Evolutionary conservation across 352 stramenopile genomes (phyloP).

Genomic region (Peronospora tabacina): DNA sequence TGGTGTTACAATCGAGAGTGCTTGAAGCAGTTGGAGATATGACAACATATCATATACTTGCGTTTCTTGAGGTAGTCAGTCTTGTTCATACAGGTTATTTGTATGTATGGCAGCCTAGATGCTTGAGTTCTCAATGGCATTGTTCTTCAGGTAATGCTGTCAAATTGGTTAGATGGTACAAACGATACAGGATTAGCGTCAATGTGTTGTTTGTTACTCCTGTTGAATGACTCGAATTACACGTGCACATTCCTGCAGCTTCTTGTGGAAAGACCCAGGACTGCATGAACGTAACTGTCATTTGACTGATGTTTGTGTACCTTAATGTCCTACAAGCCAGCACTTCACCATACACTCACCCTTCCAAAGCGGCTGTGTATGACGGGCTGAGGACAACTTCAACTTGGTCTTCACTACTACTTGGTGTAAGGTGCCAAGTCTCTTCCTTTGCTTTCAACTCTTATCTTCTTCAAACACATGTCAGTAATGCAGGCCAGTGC

Average conservation of each 20-base stretch:
- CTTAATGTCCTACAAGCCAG: not conserved
- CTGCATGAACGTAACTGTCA: not conserved
- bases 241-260: too few species aligned
- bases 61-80: not conserved
- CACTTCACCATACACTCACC: not conserved
- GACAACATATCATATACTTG: slow-evolving; percentile 3
- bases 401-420: not conserved
- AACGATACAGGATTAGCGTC: too few species aligned
- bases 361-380: not conserved
- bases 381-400: too few species aligned
- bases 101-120: too few species aligned
- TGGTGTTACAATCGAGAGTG: not conserved
- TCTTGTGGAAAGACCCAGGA: too few species aligned
- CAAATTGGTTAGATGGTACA: too few species aligned
- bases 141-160: too few species aligned
- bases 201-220: too few species aligned
- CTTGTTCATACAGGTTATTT: too few species aligned
- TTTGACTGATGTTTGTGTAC: not conserved
- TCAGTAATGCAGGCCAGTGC: not conserved
- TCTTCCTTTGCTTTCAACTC: too few species aligned
- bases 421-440: not conserved
- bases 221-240: too few species aligned
- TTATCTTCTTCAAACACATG: not conserved
- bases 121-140: too few species aligned
- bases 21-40: slow-evolving; percentile 11